Evolutionary conservation across 345 rosid genomes (phyloP).

Genomic region (Citrus hindsii): DNA sequence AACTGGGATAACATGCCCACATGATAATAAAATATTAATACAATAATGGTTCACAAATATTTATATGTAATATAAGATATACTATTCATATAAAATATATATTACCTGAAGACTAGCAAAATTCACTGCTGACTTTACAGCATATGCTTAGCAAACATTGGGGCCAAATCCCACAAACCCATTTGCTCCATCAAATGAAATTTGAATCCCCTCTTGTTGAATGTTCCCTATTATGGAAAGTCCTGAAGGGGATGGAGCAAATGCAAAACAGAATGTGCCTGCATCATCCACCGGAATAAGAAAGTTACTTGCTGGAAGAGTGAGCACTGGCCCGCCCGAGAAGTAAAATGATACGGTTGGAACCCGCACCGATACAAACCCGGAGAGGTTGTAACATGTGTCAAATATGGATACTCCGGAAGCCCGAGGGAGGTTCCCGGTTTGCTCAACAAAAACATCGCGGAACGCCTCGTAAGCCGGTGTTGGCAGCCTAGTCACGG

Average conservation of each 20-base stretch:
- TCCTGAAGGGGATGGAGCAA: conserved; percentile 65
- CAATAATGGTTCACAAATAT: not conserved
- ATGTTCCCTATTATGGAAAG: conserved; percentile 94
- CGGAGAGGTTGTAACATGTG: conserved; percentile 72
- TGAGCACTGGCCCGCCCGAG: conserved; percentile 72
- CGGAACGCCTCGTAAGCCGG: conserved; percentile 70
- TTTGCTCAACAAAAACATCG: conserved; percentile 56
- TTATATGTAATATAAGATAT: not conserved
- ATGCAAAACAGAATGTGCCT: conserved; percentile 93
- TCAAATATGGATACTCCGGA: conserved; percentile 81
- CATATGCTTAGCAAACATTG: conserved; percentile 49
- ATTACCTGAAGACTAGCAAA: conserved; percentile 22
- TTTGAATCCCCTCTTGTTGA: conserved; percentile 95
- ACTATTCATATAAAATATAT: not conserved
- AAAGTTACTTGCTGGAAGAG: conserved; percentile 85
- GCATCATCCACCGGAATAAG: conserved; percentile 81
- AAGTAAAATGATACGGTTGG: conserved; percentile 91
- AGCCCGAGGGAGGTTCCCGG: conserved; percentile 75
- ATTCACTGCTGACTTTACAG: not conserved
- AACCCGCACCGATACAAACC: conserved; percentile 77
- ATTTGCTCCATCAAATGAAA: conserved; percentile 86
- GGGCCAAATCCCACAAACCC: conserved; percentile 98
- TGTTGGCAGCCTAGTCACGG: conserved; percentile 81
- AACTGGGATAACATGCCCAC: conserved; percentile 1
- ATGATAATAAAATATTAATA: not conserved